A percentile compares a stretch with the other conserved stretches of the same genome.
These are phyloP conservation scores for Marasmius tenuissimus DNA, from an alignment of 1,284 basidiomycete genomes.

Conservation along the genomic window DNA sequence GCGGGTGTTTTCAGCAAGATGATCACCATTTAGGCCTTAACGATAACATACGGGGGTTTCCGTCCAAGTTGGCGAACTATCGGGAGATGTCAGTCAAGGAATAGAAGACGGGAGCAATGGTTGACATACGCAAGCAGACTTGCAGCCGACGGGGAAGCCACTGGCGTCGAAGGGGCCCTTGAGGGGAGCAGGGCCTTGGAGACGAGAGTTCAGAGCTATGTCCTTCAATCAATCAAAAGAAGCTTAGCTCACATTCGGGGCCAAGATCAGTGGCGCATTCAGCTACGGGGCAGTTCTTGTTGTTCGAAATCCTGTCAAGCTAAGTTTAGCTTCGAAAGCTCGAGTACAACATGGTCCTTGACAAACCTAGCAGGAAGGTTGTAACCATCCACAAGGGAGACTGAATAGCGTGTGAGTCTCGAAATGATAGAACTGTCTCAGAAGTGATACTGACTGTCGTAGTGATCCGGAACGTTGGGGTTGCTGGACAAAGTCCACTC, in stretches of 20 bases:
- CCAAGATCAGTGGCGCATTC: slow-evolving; percentile 44
- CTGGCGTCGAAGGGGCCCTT: slow-evolving; percentile 53
- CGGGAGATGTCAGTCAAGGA: background rate
- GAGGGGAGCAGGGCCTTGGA: slow-evolving; percentile 46
- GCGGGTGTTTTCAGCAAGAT: background rate
- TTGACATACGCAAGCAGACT: slow-evolving; percentile 46
- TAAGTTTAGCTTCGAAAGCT: slow-evolving; percentile 14
- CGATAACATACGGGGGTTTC: slow-evolving; percentile 37
- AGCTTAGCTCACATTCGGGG: slow-evolving; percentile 13
- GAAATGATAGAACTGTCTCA: background rate
- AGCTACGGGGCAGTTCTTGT: slow-evolving; percentile 38
- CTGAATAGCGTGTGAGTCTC: slow-evolving; percentile 13
- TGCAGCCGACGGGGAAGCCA: slow-evolving; percentile 61
- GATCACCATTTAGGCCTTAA: slow-evolving; percentile 36
- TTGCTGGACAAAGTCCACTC: slow-evolving; percentile 48
- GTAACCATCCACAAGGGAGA: slow-evolving; percentile 54
- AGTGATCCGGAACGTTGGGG: slow-evolving; percentile 35
- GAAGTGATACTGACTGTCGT: slow-evolving; percentile 34
- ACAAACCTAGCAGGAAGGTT: slow-evolving; percentile 46
- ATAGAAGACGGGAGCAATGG: background rate
- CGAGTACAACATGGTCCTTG: background rate
- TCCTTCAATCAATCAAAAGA: background rate
- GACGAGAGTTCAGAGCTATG: background rate
- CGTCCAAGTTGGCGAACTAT: slow-evolving; percentile 45
- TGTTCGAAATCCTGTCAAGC: slow-evolving; percentile 37